Evolutionary conservation across 148 eudicot genomes (phyloP).

Genomic region (Talinum fruticosum): DNA sequence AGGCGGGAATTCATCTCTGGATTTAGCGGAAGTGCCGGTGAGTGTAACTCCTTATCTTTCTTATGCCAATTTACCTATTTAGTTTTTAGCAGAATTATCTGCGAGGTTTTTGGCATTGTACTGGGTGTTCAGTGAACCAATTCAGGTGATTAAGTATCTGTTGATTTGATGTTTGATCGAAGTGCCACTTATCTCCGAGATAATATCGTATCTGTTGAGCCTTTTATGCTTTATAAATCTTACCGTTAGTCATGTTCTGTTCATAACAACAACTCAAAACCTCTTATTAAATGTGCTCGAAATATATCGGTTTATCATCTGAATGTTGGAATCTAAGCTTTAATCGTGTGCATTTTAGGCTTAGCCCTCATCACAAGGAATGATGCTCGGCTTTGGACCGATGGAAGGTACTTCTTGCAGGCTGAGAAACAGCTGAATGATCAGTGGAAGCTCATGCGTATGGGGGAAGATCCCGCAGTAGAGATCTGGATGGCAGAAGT

Average conservation of each 20-base stretch:
- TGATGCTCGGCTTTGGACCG: constrained; percentile 94
- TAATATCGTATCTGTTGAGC: not conserved
- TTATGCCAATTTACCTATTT: not conserved
- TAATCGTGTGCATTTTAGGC: constrained; percentile 35
- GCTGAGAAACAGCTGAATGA: constrained; percentile 59
- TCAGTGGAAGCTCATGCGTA: constrained; percentile 91
- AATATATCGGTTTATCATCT: constrained; percentile 4
- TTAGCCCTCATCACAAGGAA: constrained; percentile 74
- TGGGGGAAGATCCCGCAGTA: constrained; percentile 76
- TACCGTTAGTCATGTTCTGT: not conserved
- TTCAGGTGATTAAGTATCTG: not conserved
- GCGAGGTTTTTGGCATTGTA: too few species aligned
- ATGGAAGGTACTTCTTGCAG: constrained; percentile 90
- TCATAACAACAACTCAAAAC: not conserved
- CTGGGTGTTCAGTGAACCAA: not conserved
- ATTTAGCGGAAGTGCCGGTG: constrained; percentile 91
- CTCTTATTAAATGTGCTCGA: not conserved
- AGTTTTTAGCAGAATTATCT: not conserved
- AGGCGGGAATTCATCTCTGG: constrained; percentile 81
- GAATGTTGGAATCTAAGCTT: not conserved
- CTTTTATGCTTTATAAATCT: not conserved
- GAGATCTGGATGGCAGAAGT: constrained; percentile 90
- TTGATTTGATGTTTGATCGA: too few species aligned
- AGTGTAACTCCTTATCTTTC: not conserved
- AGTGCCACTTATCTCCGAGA: too few species aligned